These are phyloP conservation scores for Lactifluus echinatus DNA, from an alignment of 768 basidiomycete species.

Conservation along the genomic window DNA sequence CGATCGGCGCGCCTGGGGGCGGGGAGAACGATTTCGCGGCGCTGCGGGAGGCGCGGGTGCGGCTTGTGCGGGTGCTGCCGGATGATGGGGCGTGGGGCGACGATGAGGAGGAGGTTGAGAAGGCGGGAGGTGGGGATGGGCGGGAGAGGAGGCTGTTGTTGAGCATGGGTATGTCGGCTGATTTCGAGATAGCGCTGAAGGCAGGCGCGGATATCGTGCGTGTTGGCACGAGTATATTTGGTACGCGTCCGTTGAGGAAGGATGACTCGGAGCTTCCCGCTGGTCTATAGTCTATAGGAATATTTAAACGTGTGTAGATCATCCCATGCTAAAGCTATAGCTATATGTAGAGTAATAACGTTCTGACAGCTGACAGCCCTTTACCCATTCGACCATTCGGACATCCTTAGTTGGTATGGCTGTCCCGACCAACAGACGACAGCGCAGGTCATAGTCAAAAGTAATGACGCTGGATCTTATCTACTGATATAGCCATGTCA, in stretches of 20 bases:
- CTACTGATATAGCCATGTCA: too few relatives aligned
- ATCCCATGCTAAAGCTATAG: neutral
- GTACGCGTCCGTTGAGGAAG: slow-evolving; percentile 13
- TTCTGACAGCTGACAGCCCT: too few relatives aligned
- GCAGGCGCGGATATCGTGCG: slow-evolving; percentile 83
- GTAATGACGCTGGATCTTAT: too few relatives aligned
- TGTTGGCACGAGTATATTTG: slow-evolving; percentile 67
- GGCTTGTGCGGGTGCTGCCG: slow-evolving; percentile 41
- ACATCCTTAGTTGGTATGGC: too few relatives aligned
- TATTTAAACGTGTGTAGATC: neutral
- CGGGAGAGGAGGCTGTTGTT: slow-evolving; percentile 43
- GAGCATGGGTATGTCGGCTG: slow-evolving; percentile 97
- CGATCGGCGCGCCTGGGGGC: slow-evolving; percentile 68
- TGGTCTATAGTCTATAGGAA: neutral
- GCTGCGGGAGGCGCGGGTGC: slow-evolving; percentile 55
- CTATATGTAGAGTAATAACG: too few relatives aligned
- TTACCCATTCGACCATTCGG: too few relatives aligned
- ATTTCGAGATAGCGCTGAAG: slow-evolving; percentile 80
- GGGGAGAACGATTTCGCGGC: slow-evolving; percentile 68
- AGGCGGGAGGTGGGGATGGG: slow-evolving; percentile 21
- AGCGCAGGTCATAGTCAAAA: too few relatives aligned
- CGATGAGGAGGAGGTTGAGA: slow-evolving; percentile 9
- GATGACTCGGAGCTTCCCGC: neutral
- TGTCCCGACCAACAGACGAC: too few relatives aligned
- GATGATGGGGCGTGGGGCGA: slow-evolving; percentile 20